A percentile compares a stretch with the other conserved stretches of the same genome.
phyloP scores from a whole-genome alignment of 495 filamentous ascomycete species.

The Evansstolkia leycettana region DNA sequence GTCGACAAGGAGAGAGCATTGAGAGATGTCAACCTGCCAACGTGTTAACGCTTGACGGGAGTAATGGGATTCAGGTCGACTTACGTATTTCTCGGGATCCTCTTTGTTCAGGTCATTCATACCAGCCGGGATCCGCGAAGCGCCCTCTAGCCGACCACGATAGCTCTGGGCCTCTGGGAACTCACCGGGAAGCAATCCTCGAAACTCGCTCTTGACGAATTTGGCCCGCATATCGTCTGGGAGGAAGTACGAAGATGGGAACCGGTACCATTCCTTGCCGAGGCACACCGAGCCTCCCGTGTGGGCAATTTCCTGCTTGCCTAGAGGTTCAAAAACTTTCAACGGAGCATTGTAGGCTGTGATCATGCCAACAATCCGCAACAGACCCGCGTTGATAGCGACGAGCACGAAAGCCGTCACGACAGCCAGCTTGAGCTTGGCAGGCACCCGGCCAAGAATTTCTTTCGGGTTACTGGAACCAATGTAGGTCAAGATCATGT shows the following conservation, averaged over 20 bases:
- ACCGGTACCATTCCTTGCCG: conserved; percentile 98
- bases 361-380: conserved; percentile 68
- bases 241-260: conserved; percentile 85
- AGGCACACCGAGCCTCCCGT: conserved; percentile 68
- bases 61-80: conserved; percentile 8
- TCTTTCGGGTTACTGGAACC: conserved; percentile 54
- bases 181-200: conserved; percentile 80
- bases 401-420: conserved; percentile 42
- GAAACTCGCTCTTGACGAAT: conserved; percentile 82
- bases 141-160: conserved; percentile 54
- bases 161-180: conserved; percentile 61
- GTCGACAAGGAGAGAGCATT: conserved; percentile 80
- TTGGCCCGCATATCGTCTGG: conserved; percentile 68
- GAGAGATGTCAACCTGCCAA: conserved; percentile 47
- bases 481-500: conserved; percentile 61
- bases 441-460: conserved; percentile 55
- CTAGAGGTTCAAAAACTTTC: conserved; percentile 52
- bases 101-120: conserved; percentile 92
- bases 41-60: conserved; percentile 3
- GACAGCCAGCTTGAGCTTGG: conserved; percentile 50
- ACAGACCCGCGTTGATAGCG: conserved; percentile 50
- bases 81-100: conserved; percentile 77
- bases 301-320: conserved; percentile 32
- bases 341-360: conserved; percentile 81
- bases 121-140: conserved; percentile 67